Evolutionary conservation across 768 basidiomycete species (phyloP).

Genomic region (Tylopilus balloui): DNA sequence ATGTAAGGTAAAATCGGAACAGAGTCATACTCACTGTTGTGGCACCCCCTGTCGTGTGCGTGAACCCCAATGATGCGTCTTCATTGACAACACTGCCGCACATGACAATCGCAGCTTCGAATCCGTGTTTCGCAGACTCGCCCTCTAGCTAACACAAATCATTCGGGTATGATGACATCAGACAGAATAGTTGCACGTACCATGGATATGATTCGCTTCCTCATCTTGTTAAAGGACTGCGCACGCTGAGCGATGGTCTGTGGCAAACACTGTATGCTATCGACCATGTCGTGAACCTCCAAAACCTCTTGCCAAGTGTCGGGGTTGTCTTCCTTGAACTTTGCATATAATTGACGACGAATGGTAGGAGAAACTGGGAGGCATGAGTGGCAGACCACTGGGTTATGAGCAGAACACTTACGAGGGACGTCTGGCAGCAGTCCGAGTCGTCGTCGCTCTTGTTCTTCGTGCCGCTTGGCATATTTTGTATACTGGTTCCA

Average conservation of each 20-base stretch:
- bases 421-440: not conserved
- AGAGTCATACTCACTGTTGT: not conserved
- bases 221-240: not conserved
- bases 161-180: not conserved
- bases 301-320: conserved; percentile 6
- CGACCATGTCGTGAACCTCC: not conserved
- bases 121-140: not conserved
- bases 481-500: conserved; percentile 7
- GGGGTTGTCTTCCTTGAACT: conserved; percentile 6
- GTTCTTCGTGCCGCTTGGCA: not conserved
- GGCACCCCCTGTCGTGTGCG: not conserved
- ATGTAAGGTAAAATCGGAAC: not conserved
- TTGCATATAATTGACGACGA: not conserved
- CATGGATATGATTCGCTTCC: not conserved
- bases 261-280: not conserved
- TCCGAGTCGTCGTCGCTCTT: not conserved
- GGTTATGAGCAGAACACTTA: not conserved
- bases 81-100: conserved; percentile 1
- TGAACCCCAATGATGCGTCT: not conserved
- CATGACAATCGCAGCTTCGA: conserved; percentile 3
- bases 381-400: too few relatives aligned
- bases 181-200: not conserved
- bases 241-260: not conserved
- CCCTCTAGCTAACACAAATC: not conserved
- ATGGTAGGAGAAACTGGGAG: not conserved